Percentiles rank a stretch among this genome's conserved stretches.
These are phyloP conservation scores for Solanum rostratum DNA, from an alignment of 257 asterid species.

Conservation along the genomic window DNA sequence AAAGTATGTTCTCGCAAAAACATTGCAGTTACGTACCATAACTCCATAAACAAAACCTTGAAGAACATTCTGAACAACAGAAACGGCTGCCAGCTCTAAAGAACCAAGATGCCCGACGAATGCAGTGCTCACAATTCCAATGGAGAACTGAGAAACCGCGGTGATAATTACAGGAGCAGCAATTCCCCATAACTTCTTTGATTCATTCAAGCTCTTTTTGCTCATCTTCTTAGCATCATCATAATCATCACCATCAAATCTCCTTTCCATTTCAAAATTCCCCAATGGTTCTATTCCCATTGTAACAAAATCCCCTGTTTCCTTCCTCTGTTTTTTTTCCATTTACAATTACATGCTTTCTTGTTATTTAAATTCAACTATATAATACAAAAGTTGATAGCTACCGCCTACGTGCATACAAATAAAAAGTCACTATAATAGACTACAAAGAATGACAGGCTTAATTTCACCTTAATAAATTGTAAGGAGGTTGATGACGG, in stretches of 20 bases:
- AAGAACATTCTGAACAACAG: constrained; percentile 69
- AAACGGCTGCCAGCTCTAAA: constrained; percentile 69
- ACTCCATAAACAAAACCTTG: constrained; percentile 74
- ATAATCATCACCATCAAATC: neutral
- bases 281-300: neutral
- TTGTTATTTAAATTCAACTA: neutral
- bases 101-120: constrained; percentile 75
- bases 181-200: constrained; percentile 58
- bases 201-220: constrained; percentile 15
- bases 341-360: neutral
- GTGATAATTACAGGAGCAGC: constrained; percentile 63
- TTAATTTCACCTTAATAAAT: neutral
- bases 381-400: neutral
- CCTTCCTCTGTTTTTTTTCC: neutral
- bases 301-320: neutral
- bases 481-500: neutral
- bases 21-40: constrained; percentile 28
- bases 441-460: neutral
- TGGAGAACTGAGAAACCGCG: constrained; percentile 58
- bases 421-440: neutral
- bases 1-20: neutral
- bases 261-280: neutral
- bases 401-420: neutral
- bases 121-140: constrained; percentile 55
- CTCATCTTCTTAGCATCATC: constrained; percentile 1